Percentiles rank a stretch among this genome's conserved stretches.
Conservation (phyloP, 2,329 filamentous ascomycete genomes). For the Penicillium sp. region DNA sequence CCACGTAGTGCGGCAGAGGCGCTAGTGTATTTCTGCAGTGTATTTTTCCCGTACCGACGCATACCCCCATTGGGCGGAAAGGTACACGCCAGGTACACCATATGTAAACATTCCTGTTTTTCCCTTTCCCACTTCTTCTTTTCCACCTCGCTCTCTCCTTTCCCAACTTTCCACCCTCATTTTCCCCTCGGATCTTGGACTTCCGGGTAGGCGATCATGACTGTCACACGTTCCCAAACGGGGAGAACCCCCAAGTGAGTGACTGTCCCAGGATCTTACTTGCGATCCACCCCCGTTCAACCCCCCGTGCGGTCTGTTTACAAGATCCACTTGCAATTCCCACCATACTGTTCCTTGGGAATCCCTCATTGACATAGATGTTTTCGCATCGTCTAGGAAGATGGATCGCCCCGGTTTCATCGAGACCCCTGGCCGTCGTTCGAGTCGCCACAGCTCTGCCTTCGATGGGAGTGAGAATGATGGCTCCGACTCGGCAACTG, state of each 20-base stretch:
- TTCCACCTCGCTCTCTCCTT: not conserved
- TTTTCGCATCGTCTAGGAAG: slow-evolving; percentile 44
- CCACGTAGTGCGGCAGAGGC: slow-evolving; percentile 11
- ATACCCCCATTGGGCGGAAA: slow-evolving; percentile 6
- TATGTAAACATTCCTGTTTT: slow-evolving; percentile 22
- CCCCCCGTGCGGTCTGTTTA: slow-evolving; percentile 11
- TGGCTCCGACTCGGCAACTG: slow-evolving; percentile 27
- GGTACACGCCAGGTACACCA: slow-evolving; percentile 10
- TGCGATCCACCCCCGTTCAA: slow-evolving; percentile 15
- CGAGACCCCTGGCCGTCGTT: slow-evolving; percentile 51
- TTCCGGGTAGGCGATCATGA: slow-evolving; percentile 37
- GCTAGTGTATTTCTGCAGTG: slow-evolving; percentile 16
- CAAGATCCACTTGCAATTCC: slow-evolving; percentile 11
- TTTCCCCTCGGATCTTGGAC: slow-evolving; percentile 16
- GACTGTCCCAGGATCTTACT: slow-evolving; percentile 14
- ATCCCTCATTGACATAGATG: slow-evolving; percentile 9
- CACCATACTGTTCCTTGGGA: not conserved
- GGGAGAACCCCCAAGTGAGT: slow-evolving; percentile 54
- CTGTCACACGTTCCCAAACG: slow-evolving; percentile 53
- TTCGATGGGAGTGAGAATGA: slow-evolving; percentile 34
- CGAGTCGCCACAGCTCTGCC: slow-evolving; percentile 45
- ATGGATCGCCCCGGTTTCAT: slow-evolving; percentile 53
- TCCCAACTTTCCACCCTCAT: slow-evolving; percentile 1
- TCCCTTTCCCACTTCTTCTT: slow-evolving; percentile 4
- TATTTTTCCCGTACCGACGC: slow-evolving; percentile 11